These are phyloP conservation scores for Musa schizocarpa DNA, from an alignment of 176 grass and related monocot species.

Conservation along the genomic window DNA sequence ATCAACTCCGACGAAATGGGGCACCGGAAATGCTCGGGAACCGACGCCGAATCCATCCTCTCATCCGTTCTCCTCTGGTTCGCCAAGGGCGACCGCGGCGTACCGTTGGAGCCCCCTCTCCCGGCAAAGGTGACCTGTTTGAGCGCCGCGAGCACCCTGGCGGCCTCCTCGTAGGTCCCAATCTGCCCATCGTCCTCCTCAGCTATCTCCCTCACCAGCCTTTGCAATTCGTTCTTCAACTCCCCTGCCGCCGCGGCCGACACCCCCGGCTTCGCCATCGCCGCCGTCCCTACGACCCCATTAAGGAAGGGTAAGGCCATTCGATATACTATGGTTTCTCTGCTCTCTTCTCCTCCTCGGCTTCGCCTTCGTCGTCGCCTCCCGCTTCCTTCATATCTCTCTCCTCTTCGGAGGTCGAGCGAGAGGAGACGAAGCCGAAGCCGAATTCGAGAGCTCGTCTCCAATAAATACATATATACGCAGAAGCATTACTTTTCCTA, in stretches of 20 bases:
- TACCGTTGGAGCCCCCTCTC: background rate
- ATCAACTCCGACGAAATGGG: constrained; percentile 11
- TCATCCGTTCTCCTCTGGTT: background rate
- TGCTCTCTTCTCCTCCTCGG: background rate
- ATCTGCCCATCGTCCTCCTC: background rate
- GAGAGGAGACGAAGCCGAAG: background rate
- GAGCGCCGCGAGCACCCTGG: background rate
- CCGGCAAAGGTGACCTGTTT: background rate
- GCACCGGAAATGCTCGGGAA: constrained; percentile 4
- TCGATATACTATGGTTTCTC: background rate
- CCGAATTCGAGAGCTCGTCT: too few relatives aligned
- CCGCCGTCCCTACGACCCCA: background rate
- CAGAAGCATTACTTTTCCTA: too few relatives aligned
- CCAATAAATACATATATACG: too few relatives aligned
- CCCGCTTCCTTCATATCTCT: background rate
- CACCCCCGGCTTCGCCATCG: background rate
- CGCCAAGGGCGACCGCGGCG: background rate
- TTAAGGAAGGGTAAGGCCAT: background rate
- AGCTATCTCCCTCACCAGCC: background rate
- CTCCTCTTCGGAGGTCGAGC: background rate
- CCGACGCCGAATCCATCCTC: background rate
- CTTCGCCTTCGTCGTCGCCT: background rate
- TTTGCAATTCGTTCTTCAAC: background rate
- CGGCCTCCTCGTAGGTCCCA: background rate
- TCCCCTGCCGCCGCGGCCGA: background rate